Base-by-base conservation (phyloP, 2,329 filamentous ascomycete genomes). In the Thermothelomyces thermophilus region DNA sequence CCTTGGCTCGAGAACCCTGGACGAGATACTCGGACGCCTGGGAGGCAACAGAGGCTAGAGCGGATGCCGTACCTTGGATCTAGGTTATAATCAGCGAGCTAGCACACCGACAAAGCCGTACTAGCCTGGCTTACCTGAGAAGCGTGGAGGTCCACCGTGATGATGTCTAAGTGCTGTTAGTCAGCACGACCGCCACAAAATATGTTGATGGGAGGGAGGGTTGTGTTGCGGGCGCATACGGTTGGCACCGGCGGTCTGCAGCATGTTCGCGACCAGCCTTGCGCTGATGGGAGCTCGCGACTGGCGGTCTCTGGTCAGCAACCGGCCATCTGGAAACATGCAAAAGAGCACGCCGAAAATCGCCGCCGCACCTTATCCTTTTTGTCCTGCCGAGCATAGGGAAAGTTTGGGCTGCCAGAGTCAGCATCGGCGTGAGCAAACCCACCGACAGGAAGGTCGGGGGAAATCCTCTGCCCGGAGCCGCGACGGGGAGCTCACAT, bases 371-470 rank as follows among this genome's bases (percentile, higher is more conserved):
- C 57, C 53, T 77, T 77, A 73, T 95, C 90, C 72, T 97, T 97
- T 76, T 97, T 97, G 70, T 97, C 93, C 71, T 97, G 91, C 43
- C 91, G 83, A 13, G 91, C 90, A 65, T 97, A 97, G 24, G 90
- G 90, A 71, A 95, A 97, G 71, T 95, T 96, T 59, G 91, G 91
- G 45, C 59, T 61, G 56, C n/a, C 7, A 46, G 13, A 19, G 51
- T 60, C 51, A 60, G 56, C 50, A 46, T 31, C 46, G 16, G 20
- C 16, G 13, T 14, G 16, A 35, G 13, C 16, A 14, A 16, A 35
- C 13, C 16, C 33, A 11, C 13, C 6, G 33, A 26, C 16, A 35
- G 33, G 14, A n/a, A 16, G 6, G 33, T 35, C 13, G 13, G 7
- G 34, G 4, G 22, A 5, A n/a, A n/a, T n/a, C n/a, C 17, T n/a